Base-by-base conservation (phyloP, 2,329 filamentous ascomycete species). In the Tolypocladium pustulatum region DNA sequence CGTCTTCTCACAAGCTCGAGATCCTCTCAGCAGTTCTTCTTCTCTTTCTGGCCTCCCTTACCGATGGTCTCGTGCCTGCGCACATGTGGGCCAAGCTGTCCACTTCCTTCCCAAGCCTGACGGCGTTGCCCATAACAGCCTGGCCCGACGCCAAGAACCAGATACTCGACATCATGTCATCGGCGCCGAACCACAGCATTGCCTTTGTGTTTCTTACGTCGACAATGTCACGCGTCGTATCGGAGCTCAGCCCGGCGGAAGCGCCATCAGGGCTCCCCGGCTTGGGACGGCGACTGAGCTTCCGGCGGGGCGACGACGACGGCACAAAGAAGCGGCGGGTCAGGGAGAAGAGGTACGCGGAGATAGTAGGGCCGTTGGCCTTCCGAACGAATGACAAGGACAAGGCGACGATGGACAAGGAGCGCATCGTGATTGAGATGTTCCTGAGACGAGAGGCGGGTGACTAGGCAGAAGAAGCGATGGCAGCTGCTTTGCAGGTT, bases 171-270 rank as follows among this genome's bases (percentile, higher is more conserved):
- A 81, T 87, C 2, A 79, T 97, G 2, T 82, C 87, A 0, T 77
- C 81, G 2, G 81, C 84, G 0, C 89, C 91, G 0, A 87, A 87
- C 55, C 88, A 96, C 73, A 94, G 91, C 68, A 92, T 96, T 58
- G 88, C 89, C 0, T 96, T 97, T 67, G 89, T 96, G 2, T 91
- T 97, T 63, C 76, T 97, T 20, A 90, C 88, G 0, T 86, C 89
- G 10, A 92, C 91, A 73, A 78, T 97, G 0, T 74, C 78, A 2
- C 76, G 78, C 4, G 73, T 83, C 1, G 74, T 78, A 1, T 69
- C 74, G 0, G 82, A 85, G 58, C 70, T 85, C 7, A 71, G 70
- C 68, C 46, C 79, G 65, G 30, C 43, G 54, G 78, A 61, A 7
- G 36, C 15, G 22, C 10, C 37, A 62, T 64, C 60, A 52, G 64